These are phyloP conservation scores for Castanea sativa DNA, from an alignment of 306 rosid species.

Conservation along the genomic window DNA sequence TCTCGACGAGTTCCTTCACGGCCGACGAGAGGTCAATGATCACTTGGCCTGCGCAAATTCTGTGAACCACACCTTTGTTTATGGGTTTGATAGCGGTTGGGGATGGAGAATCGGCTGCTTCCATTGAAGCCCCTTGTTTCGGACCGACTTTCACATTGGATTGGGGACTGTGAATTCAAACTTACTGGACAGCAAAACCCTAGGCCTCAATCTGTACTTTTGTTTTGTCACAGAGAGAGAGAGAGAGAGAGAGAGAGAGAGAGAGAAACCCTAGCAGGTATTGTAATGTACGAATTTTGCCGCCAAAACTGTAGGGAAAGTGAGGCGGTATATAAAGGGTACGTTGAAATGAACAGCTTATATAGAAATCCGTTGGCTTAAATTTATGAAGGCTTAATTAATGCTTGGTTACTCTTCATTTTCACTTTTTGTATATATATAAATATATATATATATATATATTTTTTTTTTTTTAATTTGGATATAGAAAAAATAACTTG, in stretches of 20 bases:
- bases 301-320: slow-evolving; percentile 55
- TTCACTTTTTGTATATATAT: too few relatives aligned
- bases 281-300: slow-evolving; percentile 29
- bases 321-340: neutral
- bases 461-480: too few relatives aligned
- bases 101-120: slow-evolving; percentile 28
- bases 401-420: too few relatives aligned
- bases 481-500: too few relatives aligned
- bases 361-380: too few relatives aligned
- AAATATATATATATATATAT: too few relatives aligned
- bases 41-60: slow-evolving; percentile 92
- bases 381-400: too few relatives aligned
- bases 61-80: slow-evolving; percentile 61
- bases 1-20: slow-evolving; percentile 93
- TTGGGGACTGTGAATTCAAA: neutral
- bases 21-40: slow-evolving; percentile 94
- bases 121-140: slow-evolving; percentile 30
- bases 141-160: slow-evolving; percentile 10
- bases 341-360: too few relatives aligned
- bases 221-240: neutral
- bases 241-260: neutral
- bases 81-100: slow-evolving; percentile 57
- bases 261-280: slow-evolving; percentile 9
- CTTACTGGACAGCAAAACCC: neutral
- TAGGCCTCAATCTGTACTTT: too few relatives aligned